Conservation (phyloP, 2,329 filamentous ascomycete species). For the Colletotrichum graminicola region DNA sequence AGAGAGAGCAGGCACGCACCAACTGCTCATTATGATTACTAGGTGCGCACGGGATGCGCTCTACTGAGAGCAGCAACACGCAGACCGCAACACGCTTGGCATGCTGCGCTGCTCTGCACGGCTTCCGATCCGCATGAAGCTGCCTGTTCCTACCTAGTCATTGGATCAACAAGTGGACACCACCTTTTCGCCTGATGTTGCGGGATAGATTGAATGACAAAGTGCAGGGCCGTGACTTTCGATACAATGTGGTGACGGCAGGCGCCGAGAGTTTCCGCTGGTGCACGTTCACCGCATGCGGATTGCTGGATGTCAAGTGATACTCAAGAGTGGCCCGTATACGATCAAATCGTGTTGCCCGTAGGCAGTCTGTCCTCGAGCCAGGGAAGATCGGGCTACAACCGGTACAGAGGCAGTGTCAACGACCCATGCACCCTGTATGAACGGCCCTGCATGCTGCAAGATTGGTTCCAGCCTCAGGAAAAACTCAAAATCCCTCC, state of each 20-base stretch:
- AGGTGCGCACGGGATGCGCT: conserved; percentile 17
- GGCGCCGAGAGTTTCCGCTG: not conserved
- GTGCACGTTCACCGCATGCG: conserved; percentile 15
- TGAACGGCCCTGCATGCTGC: conserved; percentile 22
- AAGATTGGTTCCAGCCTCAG: conserved; percentile 40
- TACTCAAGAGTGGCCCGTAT: conserved; percentile 20
- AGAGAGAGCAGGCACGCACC: conserved; percentile 17
- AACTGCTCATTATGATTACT: conserved; percentile 19
- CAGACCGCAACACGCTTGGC: conserved; percentile 29
- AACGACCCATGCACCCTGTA: conserved; percentile 21
- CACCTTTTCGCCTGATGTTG: not conserved
- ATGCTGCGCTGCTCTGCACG: conserved; percentile 22
- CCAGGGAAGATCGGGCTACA: not conserved
- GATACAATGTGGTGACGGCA: not conserved
- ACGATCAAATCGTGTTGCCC: conserved; percentile 21
- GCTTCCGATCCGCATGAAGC: conserved; percentile 30
- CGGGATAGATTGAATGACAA: not conserved
- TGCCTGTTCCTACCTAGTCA: not conserved
- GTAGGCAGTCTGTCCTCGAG: not conserved
- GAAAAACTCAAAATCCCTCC: conserved; percentile 41
- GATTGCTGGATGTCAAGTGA: conserved; percentile 13
- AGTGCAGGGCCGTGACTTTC: not conserved
- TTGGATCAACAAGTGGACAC: conserved; percentile 28
- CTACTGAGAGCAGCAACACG: conserved; percentile 15
- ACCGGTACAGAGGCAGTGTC: conserved; percentile 21